Conservation (phyloP, 176 grass and related monocot genomes). For the Poa annua region DNA sequence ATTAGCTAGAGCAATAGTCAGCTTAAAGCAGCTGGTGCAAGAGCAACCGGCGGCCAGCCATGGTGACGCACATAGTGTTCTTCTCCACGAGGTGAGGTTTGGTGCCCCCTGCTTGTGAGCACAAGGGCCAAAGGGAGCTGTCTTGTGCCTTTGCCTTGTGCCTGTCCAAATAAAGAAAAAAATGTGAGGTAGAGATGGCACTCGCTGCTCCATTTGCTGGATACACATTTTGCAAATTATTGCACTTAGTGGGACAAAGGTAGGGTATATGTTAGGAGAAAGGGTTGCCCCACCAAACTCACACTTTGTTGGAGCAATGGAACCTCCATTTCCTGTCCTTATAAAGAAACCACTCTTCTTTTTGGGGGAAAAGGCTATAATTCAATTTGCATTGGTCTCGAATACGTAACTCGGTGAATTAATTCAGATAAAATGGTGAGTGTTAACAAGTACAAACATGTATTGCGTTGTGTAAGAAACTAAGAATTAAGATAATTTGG, state of each 20-base stretch:
- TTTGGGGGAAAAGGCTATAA: neutral
- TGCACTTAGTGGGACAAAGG: constrained; percentile 44
- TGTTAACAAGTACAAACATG: constrained; percentile 4
- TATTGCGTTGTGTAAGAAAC: neutral
- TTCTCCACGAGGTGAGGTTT: constrained; percentile 33
- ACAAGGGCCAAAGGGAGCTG: neutral
- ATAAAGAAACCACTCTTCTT: neutral
- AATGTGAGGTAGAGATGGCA: constrained; percentile 46
- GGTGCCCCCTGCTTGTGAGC: neutral
- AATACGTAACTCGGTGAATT: neutral
- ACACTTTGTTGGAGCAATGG: constrained; percentile 11
- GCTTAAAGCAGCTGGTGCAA: constrained; percentile 17
- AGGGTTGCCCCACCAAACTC: constrained; percentile 35
- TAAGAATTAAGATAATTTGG: neutral
- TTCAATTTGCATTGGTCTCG: constrained; percentile 12
- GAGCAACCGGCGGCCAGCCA: constrained; percentile 27
- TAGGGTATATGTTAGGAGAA: constrained; percentile 15
- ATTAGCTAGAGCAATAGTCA: neutral
- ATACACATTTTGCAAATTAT: constrained; percentile 45
- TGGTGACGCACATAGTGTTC: constrained; percentile 45
- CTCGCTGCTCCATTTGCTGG: constrained; percentile 48
- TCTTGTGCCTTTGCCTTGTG: neutral
- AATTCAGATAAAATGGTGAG: neutral
- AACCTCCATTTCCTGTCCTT: constrained; percentile 21
- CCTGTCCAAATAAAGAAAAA: constrained; percentile 41